These are phyloP conservation scores for Fagus crenata DNA, from an alignment of 306 rosid species.

Conservation along the genomic window DNA sequence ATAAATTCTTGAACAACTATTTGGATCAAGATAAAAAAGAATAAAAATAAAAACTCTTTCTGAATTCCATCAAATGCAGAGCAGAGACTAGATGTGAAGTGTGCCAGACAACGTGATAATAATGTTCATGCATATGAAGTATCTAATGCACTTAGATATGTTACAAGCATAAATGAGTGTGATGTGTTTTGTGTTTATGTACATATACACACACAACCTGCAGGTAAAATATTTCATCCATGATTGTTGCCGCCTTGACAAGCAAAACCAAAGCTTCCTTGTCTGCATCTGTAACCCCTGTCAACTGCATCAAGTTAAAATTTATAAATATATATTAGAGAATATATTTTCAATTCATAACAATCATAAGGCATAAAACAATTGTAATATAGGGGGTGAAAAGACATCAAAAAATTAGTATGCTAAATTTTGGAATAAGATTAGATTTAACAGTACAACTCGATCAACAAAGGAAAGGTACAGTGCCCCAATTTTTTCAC, in stretches of 20 bases:
- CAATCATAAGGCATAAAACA: background rate
- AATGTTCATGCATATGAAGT: conserved; percentile 20
- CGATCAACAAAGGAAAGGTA: background rate
- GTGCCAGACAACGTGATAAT: conserved; percentile 13
- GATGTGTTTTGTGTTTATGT: conserved; percentile 4
- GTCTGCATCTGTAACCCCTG: conserved; percentile 67
- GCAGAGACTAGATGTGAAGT: conserved; percentile 19
- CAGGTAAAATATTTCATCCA: conserved; percentile 74
- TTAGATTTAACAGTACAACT: background rate
- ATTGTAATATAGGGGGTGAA: background rate
- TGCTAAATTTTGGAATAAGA: background rate
- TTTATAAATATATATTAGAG: background rate
- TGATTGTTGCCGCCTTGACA: conserved; percentile 73
- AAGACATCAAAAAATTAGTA: background rate
- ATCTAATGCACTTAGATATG: conserved; percentile 10
- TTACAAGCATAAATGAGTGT: conserved; percentile 16
- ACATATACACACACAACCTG: conserved; percentile 56
- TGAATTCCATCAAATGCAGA: conserved; percentile 20
- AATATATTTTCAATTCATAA: conserved; percentile 9
- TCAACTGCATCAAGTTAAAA: conserved; percentile 56
- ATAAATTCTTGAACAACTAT: conserved; percentile 5
- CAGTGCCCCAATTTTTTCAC: background rate
- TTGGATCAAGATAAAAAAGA: conserved; percentile 12
- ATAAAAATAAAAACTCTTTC: background rate
- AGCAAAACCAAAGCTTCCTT: conserved; percentile 63